Conservation (phyloP, 441 rosid genomes). For the Populus hybrid region DNA sequence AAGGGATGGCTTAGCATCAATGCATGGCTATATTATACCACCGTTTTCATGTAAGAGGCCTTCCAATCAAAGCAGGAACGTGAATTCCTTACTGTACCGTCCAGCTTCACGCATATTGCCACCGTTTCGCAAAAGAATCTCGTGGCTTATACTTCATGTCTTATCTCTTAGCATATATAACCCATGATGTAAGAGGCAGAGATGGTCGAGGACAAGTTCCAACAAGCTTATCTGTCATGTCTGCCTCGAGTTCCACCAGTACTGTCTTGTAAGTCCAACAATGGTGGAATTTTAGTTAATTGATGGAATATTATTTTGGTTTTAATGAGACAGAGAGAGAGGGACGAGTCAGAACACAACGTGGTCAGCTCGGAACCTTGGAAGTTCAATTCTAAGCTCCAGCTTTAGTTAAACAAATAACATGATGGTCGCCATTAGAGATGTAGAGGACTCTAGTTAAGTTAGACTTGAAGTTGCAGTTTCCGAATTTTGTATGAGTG, state of each 20-base stretch:
- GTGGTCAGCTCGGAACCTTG: no score
- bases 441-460: no score
- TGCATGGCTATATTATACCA: not conserved
- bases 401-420: no score
- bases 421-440: no score
- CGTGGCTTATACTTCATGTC: not conserved
- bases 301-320: not conserved
- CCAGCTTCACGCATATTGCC: not conserved
- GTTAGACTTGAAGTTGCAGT: no score
- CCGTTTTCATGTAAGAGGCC: not conserved
- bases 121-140: not conserved
- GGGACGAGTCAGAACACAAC: no score
- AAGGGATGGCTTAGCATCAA: constrained; percentile 9
- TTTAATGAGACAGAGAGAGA: not conserved
- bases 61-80: not conserved
- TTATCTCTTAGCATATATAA: not conserved
- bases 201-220: not conserved
- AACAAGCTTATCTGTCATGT: constrained; percentile 14
- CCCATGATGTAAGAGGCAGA: not conserved
- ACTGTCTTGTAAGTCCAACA: no score
- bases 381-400: no score
- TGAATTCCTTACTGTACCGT: not conserved
- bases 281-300: no score
- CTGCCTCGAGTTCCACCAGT: not conserved
- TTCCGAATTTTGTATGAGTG: no score